Base-by-base conservation (phyloP, 2,329 filamentous ascomycete genomes). In the Trichoderma polysporum region DNA sequence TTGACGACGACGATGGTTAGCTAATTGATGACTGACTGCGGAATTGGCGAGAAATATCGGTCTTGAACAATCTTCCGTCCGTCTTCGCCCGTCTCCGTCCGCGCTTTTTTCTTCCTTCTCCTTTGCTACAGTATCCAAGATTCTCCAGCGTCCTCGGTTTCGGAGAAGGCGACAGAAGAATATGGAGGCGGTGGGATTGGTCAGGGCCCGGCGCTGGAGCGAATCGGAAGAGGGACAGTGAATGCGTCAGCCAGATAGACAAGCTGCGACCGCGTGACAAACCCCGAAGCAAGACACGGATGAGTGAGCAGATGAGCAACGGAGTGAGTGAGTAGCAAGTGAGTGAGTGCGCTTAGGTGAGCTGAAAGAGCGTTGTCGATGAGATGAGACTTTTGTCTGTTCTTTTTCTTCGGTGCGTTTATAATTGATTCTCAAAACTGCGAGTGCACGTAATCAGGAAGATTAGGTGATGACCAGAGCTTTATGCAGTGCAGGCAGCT, bases 101-200 rank as follows among this genome's bases (percentile, higher is more conserved):
- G 33, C n/a, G 50, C 27, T n/a, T 33, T 53, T 27, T 25, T 35
- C 19, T 22, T 12, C 25, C 8, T 17, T 25, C n/a, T n/a, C n/a
- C n/a, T n/a, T n/a, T n/a, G n/a, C n/a, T n/a, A n/a, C n/a, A n/a
- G n/a, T n/a, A n/a, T 27, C 29, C 47, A 35, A 53, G 47, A 19
- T 25, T 12, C 22, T 7, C 22, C 58, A 66, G 66, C 41, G 49
- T 57, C 61, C 41, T 68, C 66, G 68, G 65, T 59, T 54, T 70
- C 69, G 69, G 70, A 41, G 66, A 70, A 70, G 69, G 67, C 70
- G 70, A 71, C 8, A 66, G 69, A 70, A 68, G 60, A 33, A 29
- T 41, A 52, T 68, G 29, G 64, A 39, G 35, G 29, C 50, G 57
- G 39, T 27, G 39, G 37, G 67, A 70, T 68, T 69, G 69, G 68